phyloP scores from a whole-genome alignment of 192 early-diverging fungal species.

The Backusella tarrabulga region DNA sequence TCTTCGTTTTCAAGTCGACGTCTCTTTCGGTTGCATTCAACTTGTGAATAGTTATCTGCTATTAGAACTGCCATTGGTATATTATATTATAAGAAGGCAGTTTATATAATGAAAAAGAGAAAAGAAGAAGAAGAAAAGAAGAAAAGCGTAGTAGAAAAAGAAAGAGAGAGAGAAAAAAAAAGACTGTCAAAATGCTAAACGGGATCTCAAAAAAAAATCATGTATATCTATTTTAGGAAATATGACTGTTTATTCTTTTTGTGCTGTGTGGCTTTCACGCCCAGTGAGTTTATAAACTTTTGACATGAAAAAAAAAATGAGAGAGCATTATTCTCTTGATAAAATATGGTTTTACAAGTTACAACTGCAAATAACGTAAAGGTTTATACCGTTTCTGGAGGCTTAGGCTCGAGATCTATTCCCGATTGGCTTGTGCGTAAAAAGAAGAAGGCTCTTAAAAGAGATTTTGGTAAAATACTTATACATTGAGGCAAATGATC shows the following conservation, averaged over 20 bases:
- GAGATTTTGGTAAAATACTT: conserved; percentile 71
- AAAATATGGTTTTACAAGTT: conserved; percentile 73
- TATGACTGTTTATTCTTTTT: conserved; percentile 15
- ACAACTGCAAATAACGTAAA: conserved; percentile 92
- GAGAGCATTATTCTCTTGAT: background rate
- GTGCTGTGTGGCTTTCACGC: background rate
- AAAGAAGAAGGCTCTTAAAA: conserved; percentile 84
- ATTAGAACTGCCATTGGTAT: conserved; percentile 7
- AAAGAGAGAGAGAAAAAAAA: background rate
- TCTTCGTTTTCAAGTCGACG: conserved; percentile 4
- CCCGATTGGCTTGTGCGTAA: conserved; percentile 94
- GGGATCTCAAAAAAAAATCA: background rate
- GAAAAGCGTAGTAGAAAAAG: background rate
- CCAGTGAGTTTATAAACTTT: background rate
- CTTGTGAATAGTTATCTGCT: background rate
- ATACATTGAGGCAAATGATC: background rate
- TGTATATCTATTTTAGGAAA: background rate
- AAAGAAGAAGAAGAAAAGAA: background rate
- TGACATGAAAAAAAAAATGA: background rate
- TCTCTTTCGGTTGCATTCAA: conserved; percentile 5
- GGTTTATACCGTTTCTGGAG: conserved; percentile 80
- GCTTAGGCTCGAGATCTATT: conserved; percentile 74
- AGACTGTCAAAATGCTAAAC: background rate
- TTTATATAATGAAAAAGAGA: background rate
- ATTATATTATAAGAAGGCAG: background rate